phyloP scores from a whole-genome alignment of 31 red algal genomes.

The Odonthalia washingtoniensis region DNA sequence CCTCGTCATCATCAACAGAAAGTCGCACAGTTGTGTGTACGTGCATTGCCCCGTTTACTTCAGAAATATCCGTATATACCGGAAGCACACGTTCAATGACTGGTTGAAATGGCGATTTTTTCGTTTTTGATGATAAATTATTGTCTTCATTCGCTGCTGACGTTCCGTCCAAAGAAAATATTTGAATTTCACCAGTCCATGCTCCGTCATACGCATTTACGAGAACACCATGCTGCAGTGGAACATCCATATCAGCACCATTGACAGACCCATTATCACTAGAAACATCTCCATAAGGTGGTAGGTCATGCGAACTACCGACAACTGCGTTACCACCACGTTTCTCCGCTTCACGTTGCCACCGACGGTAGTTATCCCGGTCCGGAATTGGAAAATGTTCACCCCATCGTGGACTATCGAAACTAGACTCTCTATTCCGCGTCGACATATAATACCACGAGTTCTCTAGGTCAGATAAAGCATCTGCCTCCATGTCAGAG shows the following conservation, averaged over 20 bases:
- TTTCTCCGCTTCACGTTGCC: slow-evolving; percentile 52
- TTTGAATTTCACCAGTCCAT: slow-evolving; percentile 23
- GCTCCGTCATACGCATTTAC: slow-evolving; percentile 2
- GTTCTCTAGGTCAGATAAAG: slow-evolving; percentile 25
- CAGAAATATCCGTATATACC: not conserved
- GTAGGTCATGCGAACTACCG: slow-evolving; percentile 35
- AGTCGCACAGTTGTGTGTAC: too few relatives aligned
- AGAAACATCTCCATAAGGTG: slow-evolving; percentile 17
- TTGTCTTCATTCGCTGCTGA: too few relatives aligned
- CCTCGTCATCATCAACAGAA: not conserved
- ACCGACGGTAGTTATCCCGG: slow-evolving; percentile 47
- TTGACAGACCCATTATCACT: not conserved
- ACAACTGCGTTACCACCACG: slow-evolving; percentile 41
- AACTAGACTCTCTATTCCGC: slow-evolving; percentile 7
- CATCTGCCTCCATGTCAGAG: slow-evolving; percentile 9
- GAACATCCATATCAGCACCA: not conserved
- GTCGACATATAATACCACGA: slow-evolving; percentile 52
- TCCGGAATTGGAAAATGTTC: slow-evolving; percentile 41
- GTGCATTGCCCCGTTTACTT: slow-evolving; percentile 1
- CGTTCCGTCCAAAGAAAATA: slow-evolving; percentile 11
- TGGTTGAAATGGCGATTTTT: not conserved
- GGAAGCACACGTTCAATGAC: not conserved
- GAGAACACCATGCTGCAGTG: slow-evolving; percentile 22
- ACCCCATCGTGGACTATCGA: not conserved
- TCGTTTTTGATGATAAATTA: too few relatives aligned